Conservation (phyloP, 2,329 filamentous ascomycete species). For the Cyphellophora europaea region DNA sequence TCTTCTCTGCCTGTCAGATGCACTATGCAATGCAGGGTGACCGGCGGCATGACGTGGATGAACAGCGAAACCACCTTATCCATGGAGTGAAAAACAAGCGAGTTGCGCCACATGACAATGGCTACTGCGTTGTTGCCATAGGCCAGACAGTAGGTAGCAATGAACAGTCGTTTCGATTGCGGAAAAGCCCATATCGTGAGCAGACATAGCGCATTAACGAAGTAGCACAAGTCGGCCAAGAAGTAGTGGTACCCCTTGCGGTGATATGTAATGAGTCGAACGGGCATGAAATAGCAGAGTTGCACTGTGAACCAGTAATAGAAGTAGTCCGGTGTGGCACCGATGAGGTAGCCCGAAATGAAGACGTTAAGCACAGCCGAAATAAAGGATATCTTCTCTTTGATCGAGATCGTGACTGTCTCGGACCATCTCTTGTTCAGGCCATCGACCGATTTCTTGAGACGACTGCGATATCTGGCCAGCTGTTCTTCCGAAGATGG, state of each 20-base stretch:
- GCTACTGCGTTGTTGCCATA: slow-evolving; percentile 96
- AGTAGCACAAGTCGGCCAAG: slow-evolving; percentile 93
- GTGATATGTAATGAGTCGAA: slow-evolving; percentile 85
- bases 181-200: slow-evolving; percentile 87
- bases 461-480: slow-evolving; percentile 77
- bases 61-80: slow-evolving; percentile 97
- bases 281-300: slow-evolving; percentile 91
- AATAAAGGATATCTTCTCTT: slow-evolving; percentile 95
- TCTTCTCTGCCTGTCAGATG: slow-evolving; percentile 62
- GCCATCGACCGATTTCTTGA: slow-evolving; percentile 82
- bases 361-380: slow-evolving; percentile 96
- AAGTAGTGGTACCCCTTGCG: slow-evolving; percentile 94
- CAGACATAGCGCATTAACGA: slow-evolving; percentile 80
- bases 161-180: slow-evolving; percentile 80
- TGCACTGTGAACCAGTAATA: slow-evolving; percentile 88
- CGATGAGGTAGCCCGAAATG: slow-evolving; percentile 87
- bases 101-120: slow-evolving; percentile 99
- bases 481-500: slow-evolving; percentile 86
- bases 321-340: slow-evolving; percentile 74
- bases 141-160: slow-evolving; percentile 81
- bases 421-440: slow-evolving; percentile 81
- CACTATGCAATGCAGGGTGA: slow-evolving; percentile 82
- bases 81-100: slow-evolving; percentile 93
- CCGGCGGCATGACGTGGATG: slow-evolving; percentile 98
- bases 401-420: slow-evolving; percentile 73